A percentile compares a stretch with the other conserved stretches of the same genome.
Conservation (phyloP, 352 stramenopile genomes). For the Pythium graminicola region DNA sequence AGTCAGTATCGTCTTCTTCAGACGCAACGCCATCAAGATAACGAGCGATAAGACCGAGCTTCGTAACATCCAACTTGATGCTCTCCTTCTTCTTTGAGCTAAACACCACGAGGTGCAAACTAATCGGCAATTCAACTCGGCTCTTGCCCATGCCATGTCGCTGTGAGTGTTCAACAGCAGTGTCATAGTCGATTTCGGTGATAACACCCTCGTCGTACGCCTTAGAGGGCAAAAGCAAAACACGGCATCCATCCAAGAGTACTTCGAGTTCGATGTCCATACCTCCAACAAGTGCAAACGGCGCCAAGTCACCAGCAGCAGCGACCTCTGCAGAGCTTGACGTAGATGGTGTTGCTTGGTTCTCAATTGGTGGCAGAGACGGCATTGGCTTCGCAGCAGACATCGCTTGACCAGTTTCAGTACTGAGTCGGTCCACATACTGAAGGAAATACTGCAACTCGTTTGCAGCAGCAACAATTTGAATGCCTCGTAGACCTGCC, state of each 20-base stretch:
- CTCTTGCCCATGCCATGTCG: slow-evolving; percentile 23
- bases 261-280: slow-evolving; percentile 24
- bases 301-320: slow-evolving; percentile 14
- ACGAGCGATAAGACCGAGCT: slow-evolving; percentile 20
- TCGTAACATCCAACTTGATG: slow-evolving; percentile 17
- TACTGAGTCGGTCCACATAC: slow-evolving; percentile 28
- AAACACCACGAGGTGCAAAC: slow-evolving; percentile 7
- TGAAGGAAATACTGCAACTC: slow-evolving; percentile 32
- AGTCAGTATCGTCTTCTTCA: slow-evolving; percentile 21
- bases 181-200: slow-evolving; percentile 18
- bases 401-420: slow-evolving; percentile 20
- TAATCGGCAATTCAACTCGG: slow-evolving; percentile 18
- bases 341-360: neutral
- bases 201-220: slow-evolving; percentile 14
- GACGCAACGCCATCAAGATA: slow-evolving; percentile 14
- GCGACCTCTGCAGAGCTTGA: neutral
- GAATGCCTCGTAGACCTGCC: slow-evolving; percentile 18
- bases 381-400: slow-evolving; percentile 23
- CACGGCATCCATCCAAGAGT: slow-evolving; percentile 19
- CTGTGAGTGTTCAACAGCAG: slow-evolving; percentile 3
- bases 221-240: slow-evolving; percentile 16
- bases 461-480: slow-evolving; percentile 21
- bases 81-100: slow-evolving; percentile 24
- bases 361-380: slow-evolving; percentile 12
- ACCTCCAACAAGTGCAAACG: slow-evolving; percentile 24